These are phyloP conservation scores for Suhomyces ambrosiae DNA, from an alignment of 1,139 yeast genomes.

Conservation along the genomic window DNA sequence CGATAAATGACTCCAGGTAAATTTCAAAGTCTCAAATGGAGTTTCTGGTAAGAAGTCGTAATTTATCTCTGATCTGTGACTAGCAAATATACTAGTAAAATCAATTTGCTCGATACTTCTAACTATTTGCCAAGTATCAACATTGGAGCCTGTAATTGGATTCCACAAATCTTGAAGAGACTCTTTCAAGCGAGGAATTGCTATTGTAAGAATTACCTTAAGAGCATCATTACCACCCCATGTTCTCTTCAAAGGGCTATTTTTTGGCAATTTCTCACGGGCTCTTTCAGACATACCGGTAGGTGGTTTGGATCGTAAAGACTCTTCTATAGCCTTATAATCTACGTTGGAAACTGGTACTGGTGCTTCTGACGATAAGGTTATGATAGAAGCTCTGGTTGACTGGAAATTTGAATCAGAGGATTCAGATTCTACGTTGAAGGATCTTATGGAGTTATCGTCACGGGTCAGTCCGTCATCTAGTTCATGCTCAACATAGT, in stretches of 20 bases:
- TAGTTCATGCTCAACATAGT: conserved; percentile 1
- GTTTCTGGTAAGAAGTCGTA: conserved; percentile 39
- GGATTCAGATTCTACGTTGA: conserved; percentile 5
- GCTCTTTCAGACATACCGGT: conserved; percentile 64
- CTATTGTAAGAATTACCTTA: conserved; percentile 42
- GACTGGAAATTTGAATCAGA: conserved; percentile 2
- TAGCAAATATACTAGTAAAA: conserved; percentile 24
- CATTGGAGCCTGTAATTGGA: conserved; percentile 23
- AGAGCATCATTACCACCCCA: conserved; percentile 68
- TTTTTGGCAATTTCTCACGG: conserved; percentile 58
- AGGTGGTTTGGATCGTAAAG: conserved; percentile 50
- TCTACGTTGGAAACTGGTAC: conserved; percentile 2
- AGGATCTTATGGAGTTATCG: conserved; percentile 2
- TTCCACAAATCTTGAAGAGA: conserved; percentile 41
- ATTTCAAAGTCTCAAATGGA: conserved; percentile 51
- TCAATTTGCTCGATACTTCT: conserved; percentile 40
- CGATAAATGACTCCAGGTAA: conserved; percentile 63
- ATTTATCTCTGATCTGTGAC: conserved; percentile 27
- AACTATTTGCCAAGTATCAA: conserved; percentile 40
- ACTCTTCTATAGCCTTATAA: conserved; percentile 29
- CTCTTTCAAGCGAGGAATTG: conserved; percentile 43
- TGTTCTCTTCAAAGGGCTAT: conserved; percentile 48
- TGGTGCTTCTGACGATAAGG: conserved; percentile 3
- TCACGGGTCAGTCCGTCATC: conserved; percentile 5
- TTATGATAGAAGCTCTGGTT: conserved; percentile 1